Evolutionary conservation across 2,329 filamentous ascomycete genomes (phyloP).

Genomic region (Alternaria viburni): DNA sequence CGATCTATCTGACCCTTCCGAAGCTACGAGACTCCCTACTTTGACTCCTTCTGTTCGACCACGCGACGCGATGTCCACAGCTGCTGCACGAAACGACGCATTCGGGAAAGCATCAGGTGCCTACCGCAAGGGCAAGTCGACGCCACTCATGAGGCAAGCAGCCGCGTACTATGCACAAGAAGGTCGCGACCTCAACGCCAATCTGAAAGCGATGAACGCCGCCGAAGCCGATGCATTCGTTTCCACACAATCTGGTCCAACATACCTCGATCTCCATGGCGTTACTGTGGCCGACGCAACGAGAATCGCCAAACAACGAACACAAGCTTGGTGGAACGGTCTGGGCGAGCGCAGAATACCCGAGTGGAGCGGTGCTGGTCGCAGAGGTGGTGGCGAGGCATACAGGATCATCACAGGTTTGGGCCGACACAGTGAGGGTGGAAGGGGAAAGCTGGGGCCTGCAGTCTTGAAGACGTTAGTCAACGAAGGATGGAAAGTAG

Average conservation of each 20-base stretch:
- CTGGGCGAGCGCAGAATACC: conserved; percentile 69
- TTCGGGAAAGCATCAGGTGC: conserved; percentile 65
- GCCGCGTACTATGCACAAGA: conserved; percentile 79
- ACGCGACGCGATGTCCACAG: conserved; percentile 52
- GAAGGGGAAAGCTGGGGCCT: conserved; percentile 76
- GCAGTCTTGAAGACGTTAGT: conserved; percentile 79
- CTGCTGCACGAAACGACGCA: conserved; percentile 57
- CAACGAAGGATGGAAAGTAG: conserved; percentile 82
- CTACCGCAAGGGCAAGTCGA: conserved; percentile 68
- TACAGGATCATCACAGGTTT: conserved; percentile 82
- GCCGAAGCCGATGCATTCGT: conserved; percentile 74
- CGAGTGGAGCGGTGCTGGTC: conserved; percentile 47
- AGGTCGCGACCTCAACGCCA: conserved; percentile 67
- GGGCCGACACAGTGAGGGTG: conserved; percentile 78
- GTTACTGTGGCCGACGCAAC: conserved; percentile 81
- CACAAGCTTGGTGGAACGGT: conserved; percentile 76
- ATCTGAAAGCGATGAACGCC: conserved; percentile 65
- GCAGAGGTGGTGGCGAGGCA: conserved; percentile 55
- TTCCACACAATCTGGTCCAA: conserved; percentile 70
- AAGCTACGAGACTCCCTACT: conserved; percentile 33
- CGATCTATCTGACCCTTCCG: conserved; percentile 41
- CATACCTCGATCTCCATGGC: conserved; percentile 79
- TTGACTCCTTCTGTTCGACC: conserved; percentile 39
- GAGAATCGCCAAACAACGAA: conserved; percentile 73
- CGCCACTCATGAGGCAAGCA: conserved; percentile 72